These are phyloP conservation scores for Solanum piurae DNA, from an alignment of 257 asterid species.

Conservation along the genomic window DNA sequence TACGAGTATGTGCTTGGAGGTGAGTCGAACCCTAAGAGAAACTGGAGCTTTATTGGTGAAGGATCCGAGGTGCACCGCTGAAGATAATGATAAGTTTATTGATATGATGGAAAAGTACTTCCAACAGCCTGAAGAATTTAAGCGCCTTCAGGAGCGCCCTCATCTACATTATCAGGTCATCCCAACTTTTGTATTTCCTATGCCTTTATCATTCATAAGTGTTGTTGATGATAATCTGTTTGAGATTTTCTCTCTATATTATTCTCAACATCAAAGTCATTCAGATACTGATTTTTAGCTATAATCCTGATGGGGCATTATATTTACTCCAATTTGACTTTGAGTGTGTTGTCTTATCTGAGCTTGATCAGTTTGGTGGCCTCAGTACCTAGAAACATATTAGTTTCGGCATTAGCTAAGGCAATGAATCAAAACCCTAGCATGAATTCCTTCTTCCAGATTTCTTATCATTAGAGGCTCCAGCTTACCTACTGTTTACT, in stretches of 20 bases:
- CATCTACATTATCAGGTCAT: conserved; percentile 85
- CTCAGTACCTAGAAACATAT: not conserved
- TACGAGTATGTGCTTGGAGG: conserved; percentile 55
- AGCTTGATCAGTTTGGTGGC: not conserved
- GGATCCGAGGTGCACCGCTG: conserved; percentile 82
- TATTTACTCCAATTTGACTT: not conserved
- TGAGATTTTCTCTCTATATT: not conserved
- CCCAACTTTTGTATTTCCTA: not conserved
- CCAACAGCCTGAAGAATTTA: conserved; percentile 70
- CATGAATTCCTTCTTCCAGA: not conserved
- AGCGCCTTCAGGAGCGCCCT: conserved; percentile 84
- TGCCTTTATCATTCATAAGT: not conserved
- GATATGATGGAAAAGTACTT: conserved; percentile 94
- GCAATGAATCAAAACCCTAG: not conserved
- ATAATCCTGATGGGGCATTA: not conserved
- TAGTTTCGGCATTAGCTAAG: not conserved
- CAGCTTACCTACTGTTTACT: not conserved
- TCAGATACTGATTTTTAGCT: not conserved
- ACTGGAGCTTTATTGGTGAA: conserved; percentile 90
- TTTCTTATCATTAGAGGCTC: not conserved
- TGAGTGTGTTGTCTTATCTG: not conserved
- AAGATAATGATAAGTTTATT: conserved; percentile 71
- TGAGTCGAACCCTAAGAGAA: conserved; percentile 77
- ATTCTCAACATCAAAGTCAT: not conserved
- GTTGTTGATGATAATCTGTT: not conserved